phyloP scores from a whole-genome alignment of 1,284 basidiomycete species.

The Waitea zeae region DNA sequence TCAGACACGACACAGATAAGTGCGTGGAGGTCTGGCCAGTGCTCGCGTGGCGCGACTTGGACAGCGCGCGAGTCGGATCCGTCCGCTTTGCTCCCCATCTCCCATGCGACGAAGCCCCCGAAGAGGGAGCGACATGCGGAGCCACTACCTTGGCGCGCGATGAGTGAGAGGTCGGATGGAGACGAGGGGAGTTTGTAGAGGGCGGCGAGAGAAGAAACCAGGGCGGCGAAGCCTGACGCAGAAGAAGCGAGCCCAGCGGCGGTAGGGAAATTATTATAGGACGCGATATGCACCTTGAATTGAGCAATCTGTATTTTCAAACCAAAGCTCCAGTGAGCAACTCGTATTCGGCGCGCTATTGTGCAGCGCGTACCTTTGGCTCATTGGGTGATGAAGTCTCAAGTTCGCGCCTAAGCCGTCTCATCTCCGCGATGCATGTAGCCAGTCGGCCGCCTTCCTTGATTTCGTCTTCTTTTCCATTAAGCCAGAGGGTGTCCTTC shows the following conservation, averaged over 20 bases:
- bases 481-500: slow-evolving; percentile 83
- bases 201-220: slow-evolving; percentile 77
- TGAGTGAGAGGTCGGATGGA: slow-evolving; percentile 67
- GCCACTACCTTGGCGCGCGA: slow-evolving; percentile 93
- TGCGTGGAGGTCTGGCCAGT: slow-evolving; percentile 95
- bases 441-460: slow-evolving; percentile 64
- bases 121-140: slow-evolving; percentile 96
- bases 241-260: slow-evolving; percentile 96
- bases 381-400: slow-evolving; percentile 51
- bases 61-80: slow-evolving; percentile 84
- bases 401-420: slow-evolving; percentile 53
- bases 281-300: slow-evolving; percentile 73
- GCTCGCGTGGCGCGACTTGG: slow-evolving; percentile 69
- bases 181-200: slow-evolving; percentile 68
- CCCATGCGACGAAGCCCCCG: slow-evolving; percentile 96
- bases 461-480: slow-evolving; percentile 83
- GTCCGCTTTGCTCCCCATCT: slow-evolving; percentile 51
- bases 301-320: slow-evolving; percentile 63
- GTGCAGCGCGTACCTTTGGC: slow-evolving; percentile 38
- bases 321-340: background rate
- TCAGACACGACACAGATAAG: slow-evolving; percentile 96
- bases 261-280: slow-evolving; percentile 98
- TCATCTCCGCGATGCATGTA: slow-evolving; percentile 85
- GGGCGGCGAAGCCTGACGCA: slow-evolving; percentile 91
- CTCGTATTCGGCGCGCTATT: background rate